These are phyloP conservation scores for Podospora appendiculata DNA, from an alignment of 495 filamentous ascomycete genomes.

Conservation along the genomic window DNA sequence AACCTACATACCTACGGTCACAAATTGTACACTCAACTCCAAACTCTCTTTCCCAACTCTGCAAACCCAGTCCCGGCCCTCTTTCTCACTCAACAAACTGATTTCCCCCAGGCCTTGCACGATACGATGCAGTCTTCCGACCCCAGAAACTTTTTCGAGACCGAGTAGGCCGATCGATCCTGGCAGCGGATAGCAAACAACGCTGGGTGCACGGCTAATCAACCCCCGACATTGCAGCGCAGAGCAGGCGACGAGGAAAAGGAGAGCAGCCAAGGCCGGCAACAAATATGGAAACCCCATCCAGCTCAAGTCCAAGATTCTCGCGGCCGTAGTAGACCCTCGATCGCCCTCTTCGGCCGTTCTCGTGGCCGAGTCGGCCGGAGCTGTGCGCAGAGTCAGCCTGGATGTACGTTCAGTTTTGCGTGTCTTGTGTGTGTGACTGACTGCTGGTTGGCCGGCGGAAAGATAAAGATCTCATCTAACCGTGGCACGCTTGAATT, in stretches of 20 bases:
- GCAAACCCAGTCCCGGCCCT: too few species aligned
- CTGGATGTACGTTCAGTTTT: slow-evolving; percentile 58
- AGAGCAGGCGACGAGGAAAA: slow-evolving; percentile 60
- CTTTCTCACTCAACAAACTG: too few species aligned
- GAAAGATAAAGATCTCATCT: too few species aligned
- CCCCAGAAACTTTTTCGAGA: slow-evolving; percentile 74
- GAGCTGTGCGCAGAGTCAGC: slow-evolving; percentile 61
- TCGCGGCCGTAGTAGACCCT: slow-evolving; percentile 67
- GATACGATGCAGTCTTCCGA: slow-evolving; percentile 31
- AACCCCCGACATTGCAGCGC: slow-evolving; percentile 38
- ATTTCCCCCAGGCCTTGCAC: too few species aligned
- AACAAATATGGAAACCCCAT: slow-evolving; percentile 83
- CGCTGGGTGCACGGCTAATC: too few species aligned
- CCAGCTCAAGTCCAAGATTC: slow-evolving; percentile 72
- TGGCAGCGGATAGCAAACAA: too few species aligned
- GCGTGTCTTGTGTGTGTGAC: too few species aligned
- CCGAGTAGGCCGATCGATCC: slow-evolving; percentile 47
- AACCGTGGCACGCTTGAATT: too few species aligned
- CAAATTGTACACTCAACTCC: too few species aligned
- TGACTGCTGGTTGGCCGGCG: too few species aligned
- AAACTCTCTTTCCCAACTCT: too few species aligned
- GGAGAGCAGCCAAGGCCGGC: slow-evolving; percentile 69
- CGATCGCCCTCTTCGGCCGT: slow-evolving; percentile 47
- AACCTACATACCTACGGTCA: too few species aligned
- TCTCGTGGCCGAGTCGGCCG: slow-evolving; percentile 77